These are phyloP conservation scores for Neurospora sp. DNA, from an alignment of 495 filamentous ascomycete genomes.

Conservation along the genomic window DNA sequence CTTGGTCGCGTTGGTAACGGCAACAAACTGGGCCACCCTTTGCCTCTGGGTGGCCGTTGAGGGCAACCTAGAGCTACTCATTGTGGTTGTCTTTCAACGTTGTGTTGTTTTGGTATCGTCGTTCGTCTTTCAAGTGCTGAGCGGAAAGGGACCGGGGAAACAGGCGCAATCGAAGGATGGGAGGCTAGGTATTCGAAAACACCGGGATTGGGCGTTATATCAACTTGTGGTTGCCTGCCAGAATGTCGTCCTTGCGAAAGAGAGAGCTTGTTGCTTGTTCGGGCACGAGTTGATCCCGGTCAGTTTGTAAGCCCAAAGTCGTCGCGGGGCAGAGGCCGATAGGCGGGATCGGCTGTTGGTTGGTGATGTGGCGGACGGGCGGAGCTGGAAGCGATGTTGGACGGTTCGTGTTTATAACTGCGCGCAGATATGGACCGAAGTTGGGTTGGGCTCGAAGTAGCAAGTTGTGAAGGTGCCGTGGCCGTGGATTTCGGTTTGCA, in stretches of 20 bases:
- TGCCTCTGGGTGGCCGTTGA: constrained; percentile 36
- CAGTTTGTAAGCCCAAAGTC: neutral
- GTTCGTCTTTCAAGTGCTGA: neutral
- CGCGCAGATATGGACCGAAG: neutral
- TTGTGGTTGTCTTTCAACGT: neutral
- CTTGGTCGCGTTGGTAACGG: constrained; percentile 42
- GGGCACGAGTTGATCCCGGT: neutral
- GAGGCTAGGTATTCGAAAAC: neutral
- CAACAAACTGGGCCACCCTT: constrained; percentile 40
- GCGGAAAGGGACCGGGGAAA: neutral
- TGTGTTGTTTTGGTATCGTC: neutral
- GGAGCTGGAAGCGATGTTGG: neutral
- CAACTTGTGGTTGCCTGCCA: neutral
- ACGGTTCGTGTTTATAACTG: neutral
- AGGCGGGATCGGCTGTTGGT: neutral
- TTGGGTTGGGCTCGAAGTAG: neutral
- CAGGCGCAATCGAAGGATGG: neutral
- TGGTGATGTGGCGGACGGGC: neutral
- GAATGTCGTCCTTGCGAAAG: neutral
- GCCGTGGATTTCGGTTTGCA: neutral
- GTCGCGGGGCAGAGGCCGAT: neutral
- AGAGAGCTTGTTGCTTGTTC: neutral
- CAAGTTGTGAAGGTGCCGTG: neutral
- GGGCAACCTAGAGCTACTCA: constrained; percentile 10
- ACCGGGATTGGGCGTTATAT: neutral